These are phyloP conservation scores for Oemleria cerasiformis DNA, from an alignment of 306 rosid genomes.

Conservation along the genomic window DNA sequence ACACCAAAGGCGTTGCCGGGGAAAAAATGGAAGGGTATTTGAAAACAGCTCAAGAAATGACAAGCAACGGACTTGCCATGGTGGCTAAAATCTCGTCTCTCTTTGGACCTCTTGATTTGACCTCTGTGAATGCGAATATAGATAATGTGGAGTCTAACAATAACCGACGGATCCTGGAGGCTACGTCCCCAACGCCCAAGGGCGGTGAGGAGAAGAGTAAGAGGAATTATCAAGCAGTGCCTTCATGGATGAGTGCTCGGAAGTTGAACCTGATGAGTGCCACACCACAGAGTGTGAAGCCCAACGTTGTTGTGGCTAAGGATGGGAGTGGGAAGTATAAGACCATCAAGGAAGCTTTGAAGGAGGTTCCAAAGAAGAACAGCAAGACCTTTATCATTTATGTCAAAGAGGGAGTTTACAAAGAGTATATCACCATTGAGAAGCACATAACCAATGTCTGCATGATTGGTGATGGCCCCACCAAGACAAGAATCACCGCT, in stretches of 20 bases:
- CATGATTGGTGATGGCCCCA: slow-evolving; percentile 59
- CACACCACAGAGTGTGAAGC: neutral
- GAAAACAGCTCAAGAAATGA: slow-evolving; percentile 40
- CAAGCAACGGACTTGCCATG: slow-evolving; percentile 61
- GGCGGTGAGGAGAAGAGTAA: neutral
- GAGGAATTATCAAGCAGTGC: slow-evolving; percentile 11
- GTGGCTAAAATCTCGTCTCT: no score
- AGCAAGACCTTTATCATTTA: slow-evolving; percentile 39
- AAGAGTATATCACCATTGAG: slow-evolving; percentile 24
- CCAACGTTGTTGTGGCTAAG: slow-evolving; percentile 45
- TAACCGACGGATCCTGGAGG: slow-evolving; percentile 15
- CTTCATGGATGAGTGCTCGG: slow-evolving; percentile 39
- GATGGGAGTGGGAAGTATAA: slow-evolving; percentile 53
- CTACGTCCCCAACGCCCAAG: neutral
- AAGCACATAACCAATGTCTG: slow-evolving; percentile 22
- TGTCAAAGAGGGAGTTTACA: slow-evolving; percentile 50
- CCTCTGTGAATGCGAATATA: no score
- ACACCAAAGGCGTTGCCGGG: slow-evolving; percentile 42
- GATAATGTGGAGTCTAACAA: no score
- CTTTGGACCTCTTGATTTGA: neutral
- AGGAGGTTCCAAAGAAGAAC: slow-evolving; percentile 32
- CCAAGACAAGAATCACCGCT: neutral
- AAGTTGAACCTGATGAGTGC: slow-evolving; percentile 32
- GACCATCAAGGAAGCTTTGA: slow-evolving; percentile 41
- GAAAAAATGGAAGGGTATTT: slow-evolving; percentile 37